Conservation (phyloP, 495 filamentous ascomycete species). For the Chaetomium fimeti region DNA sequence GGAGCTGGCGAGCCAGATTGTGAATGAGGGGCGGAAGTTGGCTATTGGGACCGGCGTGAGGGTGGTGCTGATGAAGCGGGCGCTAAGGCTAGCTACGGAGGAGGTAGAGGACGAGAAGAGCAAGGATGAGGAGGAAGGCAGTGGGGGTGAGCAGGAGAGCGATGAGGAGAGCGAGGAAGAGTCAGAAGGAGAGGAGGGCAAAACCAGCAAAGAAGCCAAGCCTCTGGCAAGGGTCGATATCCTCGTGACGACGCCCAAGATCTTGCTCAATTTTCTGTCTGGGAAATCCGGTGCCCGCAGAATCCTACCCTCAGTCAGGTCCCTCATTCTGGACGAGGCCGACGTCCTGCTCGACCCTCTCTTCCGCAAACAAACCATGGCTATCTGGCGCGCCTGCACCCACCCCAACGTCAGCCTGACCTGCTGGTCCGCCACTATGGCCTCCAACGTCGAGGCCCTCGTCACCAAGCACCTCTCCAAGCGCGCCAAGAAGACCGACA, state of each 20-base stretch:
- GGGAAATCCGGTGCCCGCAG: constrained; percentile 45
- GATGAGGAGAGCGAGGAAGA: constrained; percentile 32
- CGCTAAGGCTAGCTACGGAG: constrained; percentile 63
- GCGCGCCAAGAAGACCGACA: constrained; percentile 52
- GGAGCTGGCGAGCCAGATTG: constrained; percentile 88
- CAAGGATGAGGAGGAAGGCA: constrained; percentile 27
- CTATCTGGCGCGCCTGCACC: constrained; percentile 76
- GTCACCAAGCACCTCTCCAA: constrained; percentile 52
- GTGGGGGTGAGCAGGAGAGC: constrained; percentile 31
- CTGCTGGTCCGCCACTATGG: constrained; percentile 97
- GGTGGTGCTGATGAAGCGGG: constrained; percentile 80
- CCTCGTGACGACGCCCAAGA: constrained; percentile 81
- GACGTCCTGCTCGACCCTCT: constrained; percentile 90
- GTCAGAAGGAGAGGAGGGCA: constrained; percentile 31
- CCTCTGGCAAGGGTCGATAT: constrained; percentile 71
- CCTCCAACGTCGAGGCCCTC: constrained; percentile 82
- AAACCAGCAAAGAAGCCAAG: constrained; percentile 29
- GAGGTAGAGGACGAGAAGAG: constrained; percentile 40
- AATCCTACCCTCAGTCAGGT: constrained; percentile 61
- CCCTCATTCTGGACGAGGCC: constrained; percentile 86
- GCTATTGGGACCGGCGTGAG: constrained; percentile 73
- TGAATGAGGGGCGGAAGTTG: constrained; percentile 85
- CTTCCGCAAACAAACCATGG: constrained; percentile 85
- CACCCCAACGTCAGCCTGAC: constrained; percentile 65
- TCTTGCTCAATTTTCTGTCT: constrained; percentile 71